Conservation (phyloP, 2,329 filamentous ascomycete genomes). For the Nothopassalora personata region DNA sequence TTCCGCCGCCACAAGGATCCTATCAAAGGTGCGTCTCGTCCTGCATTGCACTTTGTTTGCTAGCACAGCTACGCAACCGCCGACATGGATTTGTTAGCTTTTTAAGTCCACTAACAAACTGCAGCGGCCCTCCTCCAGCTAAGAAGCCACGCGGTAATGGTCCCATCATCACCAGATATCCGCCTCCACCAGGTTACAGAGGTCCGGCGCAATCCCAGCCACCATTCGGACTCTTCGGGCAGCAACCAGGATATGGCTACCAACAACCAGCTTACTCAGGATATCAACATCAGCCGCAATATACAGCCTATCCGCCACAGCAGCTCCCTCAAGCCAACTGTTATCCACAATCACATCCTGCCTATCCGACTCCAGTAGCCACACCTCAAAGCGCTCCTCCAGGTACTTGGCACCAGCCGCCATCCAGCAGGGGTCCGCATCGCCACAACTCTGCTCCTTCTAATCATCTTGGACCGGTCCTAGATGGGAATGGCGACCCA, state of each 20-base stretch:
- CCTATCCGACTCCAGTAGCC: conserved; percentile 9
- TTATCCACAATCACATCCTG: conserved; percentile 5
- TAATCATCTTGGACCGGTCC: conserved; percentile 1
- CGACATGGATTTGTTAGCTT: background rate
- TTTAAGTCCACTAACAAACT: background rate
- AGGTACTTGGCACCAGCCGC: conserved; percentile 18
- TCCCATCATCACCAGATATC: conserved; percentile 46
- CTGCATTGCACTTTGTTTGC: background rate
- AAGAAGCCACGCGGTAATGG: conserved; percentile 43
- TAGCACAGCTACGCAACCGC: background rate
- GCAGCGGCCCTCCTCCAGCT: conserved; percentile 27
- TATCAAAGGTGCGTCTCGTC: conserved; percentile 11
- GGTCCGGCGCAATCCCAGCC: conserved; percentile 18
- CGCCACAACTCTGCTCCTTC: conserved; percentile 22
- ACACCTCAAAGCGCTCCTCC: conserved; percentile 13
- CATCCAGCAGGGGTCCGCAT: conserved; percentile 2
- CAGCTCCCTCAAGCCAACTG: conserved; percentile 13
- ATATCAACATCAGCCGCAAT: conserved; percentile 6
- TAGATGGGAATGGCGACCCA: conserved; percentile 28
- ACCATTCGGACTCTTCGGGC: conserved; percentile 6
- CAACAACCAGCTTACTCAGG: conserved; percentile 4
- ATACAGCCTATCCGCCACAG: conserved; percentile 11
- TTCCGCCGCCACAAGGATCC: conserved; percentile 1
- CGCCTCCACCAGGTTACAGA: conserved; percentile 45
- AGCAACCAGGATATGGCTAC: conserved; percentile 19